Percentiles rank a stretch among this genome's conserved stretches.
Conservation (phyloP, 2,329 filamentous ascomycete genomes). For the Colletotrichum echinochloae region DNA sequence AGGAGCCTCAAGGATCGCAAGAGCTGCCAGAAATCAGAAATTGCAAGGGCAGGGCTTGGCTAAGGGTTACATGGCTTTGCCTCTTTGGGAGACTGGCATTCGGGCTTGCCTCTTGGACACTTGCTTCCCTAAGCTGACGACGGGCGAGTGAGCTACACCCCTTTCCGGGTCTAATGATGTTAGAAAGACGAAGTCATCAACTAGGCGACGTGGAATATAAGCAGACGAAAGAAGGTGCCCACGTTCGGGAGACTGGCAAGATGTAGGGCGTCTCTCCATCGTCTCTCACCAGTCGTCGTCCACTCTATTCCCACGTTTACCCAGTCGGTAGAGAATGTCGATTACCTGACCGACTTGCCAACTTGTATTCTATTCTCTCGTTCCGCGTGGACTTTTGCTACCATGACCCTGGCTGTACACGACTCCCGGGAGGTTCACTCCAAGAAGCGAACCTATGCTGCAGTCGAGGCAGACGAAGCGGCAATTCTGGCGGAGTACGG, state of each 20-base stretch:
- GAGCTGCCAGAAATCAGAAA: background rate
- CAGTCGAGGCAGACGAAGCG: conserved; percentile 18
- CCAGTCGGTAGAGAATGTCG: background rate
- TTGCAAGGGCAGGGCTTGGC: background rate
- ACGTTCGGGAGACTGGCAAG: background rate
- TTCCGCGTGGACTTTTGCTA: background rate
- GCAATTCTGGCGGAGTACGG: conserved; percentile 22
- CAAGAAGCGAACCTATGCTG: background rate
- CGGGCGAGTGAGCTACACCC: background rate
- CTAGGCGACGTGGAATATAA: conserved; percentile 24
- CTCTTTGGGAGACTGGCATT: background rate
- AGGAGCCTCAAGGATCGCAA: background rate
- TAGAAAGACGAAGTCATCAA: background rate
- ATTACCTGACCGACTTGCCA: no score
- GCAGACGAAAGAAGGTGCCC: background rate
- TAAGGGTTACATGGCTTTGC: background rate
- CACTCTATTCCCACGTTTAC: background rate
- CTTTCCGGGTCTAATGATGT: background rate
- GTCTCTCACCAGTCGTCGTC: background rate
- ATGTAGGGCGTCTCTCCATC: background rate
- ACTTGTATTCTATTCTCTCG: background rate
- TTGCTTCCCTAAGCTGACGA: background rate
- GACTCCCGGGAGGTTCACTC: background rate
- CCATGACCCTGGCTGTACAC: conserved; percentile 1
- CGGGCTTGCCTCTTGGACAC: background rate